Conservation (phyloP, 1,139 yeast species). For the Taphrina sp. region DNA sequence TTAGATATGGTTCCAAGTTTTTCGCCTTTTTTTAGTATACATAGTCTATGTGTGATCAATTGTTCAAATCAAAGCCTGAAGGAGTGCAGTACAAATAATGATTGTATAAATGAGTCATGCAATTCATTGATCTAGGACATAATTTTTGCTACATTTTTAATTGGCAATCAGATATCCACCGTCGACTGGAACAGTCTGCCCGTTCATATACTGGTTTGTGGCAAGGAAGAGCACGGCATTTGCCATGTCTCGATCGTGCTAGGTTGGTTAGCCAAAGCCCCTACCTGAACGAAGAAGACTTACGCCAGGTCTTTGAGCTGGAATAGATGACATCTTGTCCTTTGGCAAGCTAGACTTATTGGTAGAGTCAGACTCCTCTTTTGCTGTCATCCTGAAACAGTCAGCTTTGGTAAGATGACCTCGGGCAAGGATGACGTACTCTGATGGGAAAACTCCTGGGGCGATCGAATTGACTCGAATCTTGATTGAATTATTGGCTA, state of each 20-base stretch:
- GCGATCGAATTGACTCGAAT: slow-evolving; percentile 38
- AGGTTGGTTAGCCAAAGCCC: too few relatives aligned
- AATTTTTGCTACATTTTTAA: too few relatives aligned
- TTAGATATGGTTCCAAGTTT: too few relatives aligned
- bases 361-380: slow-evolving; percentile 14
- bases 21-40: too few relatives aligned
- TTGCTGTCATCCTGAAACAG: slow-evolving; percentile 39
- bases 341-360: slow-evolving; percentile 31
- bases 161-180: slow-evolving; percentile 37
- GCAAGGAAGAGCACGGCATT: slow-evolving; percentile 38
- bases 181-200: slow-evolving; percentile 34
- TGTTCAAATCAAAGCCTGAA: too few relatives aligned
- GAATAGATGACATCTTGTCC: slow-evolving; percentile 31
- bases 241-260: slow-evolving; percentile 39
- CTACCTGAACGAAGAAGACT: too few relatives aligned
- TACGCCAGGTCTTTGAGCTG: slow-evolving; percentile 37
- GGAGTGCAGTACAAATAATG: too few relatives aligned
- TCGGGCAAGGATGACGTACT: too few relatives aligned
- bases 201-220: slow-evolving; percentile 36
- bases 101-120: too few relatives aligned
- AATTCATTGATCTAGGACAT: too few relatives aligned
- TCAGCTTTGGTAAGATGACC: too few relatives aligned
- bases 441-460: slow-evolving; percentile 39
- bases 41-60: too few relatives aligned
- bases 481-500: slow-evolving; percentile 40